phyloP scores from a whole-genome alignment of 2,329 filamentous ascomycete genomes.

The Monilinia vaccinii-corymbosi region DNA sequence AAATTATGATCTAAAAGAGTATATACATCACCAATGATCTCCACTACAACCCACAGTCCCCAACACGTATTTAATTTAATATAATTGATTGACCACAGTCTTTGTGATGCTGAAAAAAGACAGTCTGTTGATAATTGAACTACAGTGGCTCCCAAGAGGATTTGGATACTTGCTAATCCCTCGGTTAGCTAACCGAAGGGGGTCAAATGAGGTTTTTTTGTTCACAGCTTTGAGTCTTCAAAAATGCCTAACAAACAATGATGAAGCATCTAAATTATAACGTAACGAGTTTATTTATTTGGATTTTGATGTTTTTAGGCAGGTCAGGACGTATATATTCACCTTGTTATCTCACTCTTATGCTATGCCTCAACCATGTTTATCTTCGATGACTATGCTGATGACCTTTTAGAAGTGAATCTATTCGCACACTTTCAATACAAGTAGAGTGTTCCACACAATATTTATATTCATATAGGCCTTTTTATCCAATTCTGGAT shows the following conservation, averaged over 20 bases:
- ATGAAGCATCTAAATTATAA: background rate
- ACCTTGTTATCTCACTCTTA: background rate
- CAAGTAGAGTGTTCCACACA: too few relatives aligned
- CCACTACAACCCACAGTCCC: rapidly evolving
- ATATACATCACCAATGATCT: background rate
- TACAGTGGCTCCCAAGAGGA: background rate
- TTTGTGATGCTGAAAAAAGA: too few relatives aligned
- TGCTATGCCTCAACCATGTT: background rate
- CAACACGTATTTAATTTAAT: background rate
- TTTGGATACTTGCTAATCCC: background rate
- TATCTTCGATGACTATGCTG: background rate
- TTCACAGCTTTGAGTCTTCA: background rate
- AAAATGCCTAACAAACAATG: background rate
- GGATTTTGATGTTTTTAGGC: rapidly evolving
- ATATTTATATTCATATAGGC: too few relatives aligned
- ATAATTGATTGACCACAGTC: too few relatives aligned
- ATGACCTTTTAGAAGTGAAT: background rate
- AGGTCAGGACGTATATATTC: background rate
- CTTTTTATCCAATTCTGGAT: too few relatives aligned
- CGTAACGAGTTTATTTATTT: background rate
- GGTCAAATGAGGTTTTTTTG: background rate
- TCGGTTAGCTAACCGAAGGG: constrained; percentile 1
- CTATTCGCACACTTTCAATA: background rate
- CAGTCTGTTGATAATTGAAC: background rate
- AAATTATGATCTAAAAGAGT: background rate